Evolutionary conservation across 768 basidiomycete species (phyloP).

Genomic region (Lentinula lateritia): DNA sequence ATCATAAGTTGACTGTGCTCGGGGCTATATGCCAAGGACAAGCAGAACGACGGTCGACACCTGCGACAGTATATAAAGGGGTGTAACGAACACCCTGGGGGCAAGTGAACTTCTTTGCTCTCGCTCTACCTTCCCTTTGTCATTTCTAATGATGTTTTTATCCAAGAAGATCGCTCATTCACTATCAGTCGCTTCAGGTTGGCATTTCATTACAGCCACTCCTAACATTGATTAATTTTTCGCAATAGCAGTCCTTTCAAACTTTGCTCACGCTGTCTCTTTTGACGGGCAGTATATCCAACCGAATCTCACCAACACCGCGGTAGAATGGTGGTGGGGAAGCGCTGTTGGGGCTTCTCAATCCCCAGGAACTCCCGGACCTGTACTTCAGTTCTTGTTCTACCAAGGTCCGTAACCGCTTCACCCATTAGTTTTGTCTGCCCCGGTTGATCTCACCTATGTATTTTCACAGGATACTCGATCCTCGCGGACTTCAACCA

Average conservation of each 20-base stretch:
- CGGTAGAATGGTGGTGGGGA: slow-evolving; percentile 20
- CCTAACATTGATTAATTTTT: background rate
- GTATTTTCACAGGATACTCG: background rate
- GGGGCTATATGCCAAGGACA: background rate
- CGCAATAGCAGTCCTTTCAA: background rate
- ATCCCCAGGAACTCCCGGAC: slow-evolving; percentile 8
- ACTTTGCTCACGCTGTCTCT: background rate
- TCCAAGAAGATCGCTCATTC: background rate
- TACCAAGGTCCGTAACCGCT: slow-evolving; percentile 12
- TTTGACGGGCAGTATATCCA: slow-evolving; percentile 17
- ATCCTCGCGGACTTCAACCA: slow-evolving; percentile 1
- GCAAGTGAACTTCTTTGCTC: background rate
- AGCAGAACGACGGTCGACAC: background rate
- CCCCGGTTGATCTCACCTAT: background rate
- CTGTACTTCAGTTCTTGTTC: slow-evolving; percentile 16
- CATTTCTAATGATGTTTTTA: background rate
- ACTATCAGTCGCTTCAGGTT: background rate
- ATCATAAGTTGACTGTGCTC: background rate
- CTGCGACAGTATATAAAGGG: background rate
- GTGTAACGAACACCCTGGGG: too few relatives aligned
- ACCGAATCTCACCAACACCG: slow-evolving; percentile 12
- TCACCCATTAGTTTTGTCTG: background rate
- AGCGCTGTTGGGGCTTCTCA: slow-evolving; percentile 9
- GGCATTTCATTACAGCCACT: background rate
- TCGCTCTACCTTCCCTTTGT: background rate